phyloP scores from a whole-genome alignment of 2,329 filamentous ascomycete genomes.

The Beauveria caledonica region DNA sequence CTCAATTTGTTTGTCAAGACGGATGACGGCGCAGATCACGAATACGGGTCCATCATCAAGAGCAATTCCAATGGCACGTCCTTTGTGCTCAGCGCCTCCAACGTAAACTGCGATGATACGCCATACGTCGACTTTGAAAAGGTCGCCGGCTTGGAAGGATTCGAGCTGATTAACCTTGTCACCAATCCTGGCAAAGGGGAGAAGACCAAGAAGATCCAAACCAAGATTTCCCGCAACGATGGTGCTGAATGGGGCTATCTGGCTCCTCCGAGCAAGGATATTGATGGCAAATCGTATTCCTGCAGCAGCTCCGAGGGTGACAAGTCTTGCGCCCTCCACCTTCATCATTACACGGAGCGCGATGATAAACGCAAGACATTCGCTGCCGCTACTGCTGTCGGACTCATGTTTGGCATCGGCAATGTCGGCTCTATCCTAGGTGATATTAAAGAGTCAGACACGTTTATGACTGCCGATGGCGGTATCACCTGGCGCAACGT shows the following conservation, averaged over 20 bases:
- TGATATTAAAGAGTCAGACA: conserved; percentile 65
- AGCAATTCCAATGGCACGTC: conserved; percentile 97
- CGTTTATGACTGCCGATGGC: conserved; percentile 86
- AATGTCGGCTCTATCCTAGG: conserved; percentile 73
- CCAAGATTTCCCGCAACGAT: conserved; percentile 93
- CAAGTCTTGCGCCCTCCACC: conserved; percentile 73
- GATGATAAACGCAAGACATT: conserved; percentile 74
- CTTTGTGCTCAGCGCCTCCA: conserved; percentile 74
- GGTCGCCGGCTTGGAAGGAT: conserved; percentile 84
- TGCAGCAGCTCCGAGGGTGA: conserved; percentile 55
- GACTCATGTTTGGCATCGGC: conserved; percentile 82
- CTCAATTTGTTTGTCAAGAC: conserved; percentile 90
- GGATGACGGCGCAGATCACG: conserved; percentile 52
- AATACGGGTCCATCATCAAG: conserved; percentile 86
- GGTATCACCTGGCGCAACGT: conserved; percentile 80
- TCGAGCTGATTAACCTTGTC: conserved; percentile 80
- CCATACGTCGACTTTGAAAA: conserved; percentile 96
- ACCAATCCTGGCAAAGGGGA: conserved; percentile 66
- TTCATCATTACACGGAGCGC: conserved; percentile 94
- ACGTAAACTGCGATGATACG: conserved; percentile 68
- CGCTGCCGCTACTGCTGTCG: conserved; percentile 79
- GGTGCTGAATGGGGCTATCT: conserved; percentile 79
- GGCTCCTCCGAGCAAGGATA: conserved; percentile 60
- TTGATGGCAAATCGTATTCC: conserved; percentile 60
- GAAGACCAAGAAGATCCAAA: conserved; percentile 76